A percentile compares a stretch with the other conserved stretches of the same genome.
phyloP scores from a whole-genome alignment of 768 basidiomycete species.

The Serendipita indica region DNA sequence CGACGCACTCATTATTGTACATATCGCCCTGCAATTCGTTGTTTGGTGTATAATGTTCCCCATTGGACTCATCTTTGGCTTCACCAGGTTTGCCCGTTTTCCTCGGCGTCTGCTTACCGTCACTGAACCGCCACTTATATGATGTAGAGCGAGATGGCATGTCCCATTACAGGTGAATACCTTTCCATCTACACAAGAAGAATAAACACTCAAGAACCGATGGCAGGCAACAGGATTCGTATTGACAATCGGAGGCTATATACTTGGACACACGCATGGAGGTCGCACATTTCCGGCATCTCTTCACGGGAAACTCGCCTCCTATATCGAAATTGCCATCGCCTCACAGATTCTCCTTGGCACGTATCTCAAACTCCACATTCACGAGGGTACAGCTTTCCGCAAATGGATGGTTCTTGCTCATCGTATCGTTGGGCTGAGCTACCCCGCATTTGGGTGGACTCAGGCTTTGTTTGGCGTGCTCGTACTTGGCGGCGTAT shows the following conservation, averaged over 20 bases:
- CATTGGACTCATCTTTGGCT: constrained; percentile 35
- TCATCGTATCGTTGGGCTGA: constrained; percentile 2
- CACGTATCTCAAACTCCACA: constrained; percentile 83
- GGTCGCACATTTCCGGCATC: constrained; percentile 65
- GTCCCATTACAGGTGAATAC: constrained; percentile 64
- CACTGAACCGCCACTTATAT: constrained; percentile 28
- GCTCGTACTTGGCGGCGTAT: constrained; percentile 2
- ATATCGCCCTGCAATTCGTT: constrained; percentile 60
- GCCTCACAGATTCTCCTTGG: constrained; percentile 54
- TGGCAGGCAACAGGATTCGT: constrained; percentile 49
- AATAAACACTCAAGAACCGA: neutral
- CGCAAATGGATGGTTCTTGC: neutral
- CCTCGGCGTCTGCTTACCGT: neutral
- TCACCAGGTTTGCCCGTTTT: constrained; percentile 20
- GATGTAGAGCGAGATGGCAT: constrained; percentile 70
- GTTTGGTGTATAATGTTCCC: constrained; percentile 86
- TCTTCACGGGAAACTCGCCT: constrained; percentile 61
- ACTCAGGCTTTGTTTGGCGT: constrained; percentile 3
- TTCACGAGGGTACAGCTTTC: constrained; percentile 51
- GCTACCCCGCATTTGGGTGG: constrained; percentile 2
- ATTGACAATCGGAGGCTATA: constrained; percentile 55
- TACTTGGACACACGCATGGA: constrained; percentile 75
- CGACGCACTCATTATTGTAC: constrained; percentile 68
- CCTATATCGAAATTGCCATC: constrained; percentile 44
- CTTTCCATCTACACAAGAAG: neutral